Base-by-base conservation (phyloP, 345 rosid species). In the Lagerstroemia speciosa region DNA sequence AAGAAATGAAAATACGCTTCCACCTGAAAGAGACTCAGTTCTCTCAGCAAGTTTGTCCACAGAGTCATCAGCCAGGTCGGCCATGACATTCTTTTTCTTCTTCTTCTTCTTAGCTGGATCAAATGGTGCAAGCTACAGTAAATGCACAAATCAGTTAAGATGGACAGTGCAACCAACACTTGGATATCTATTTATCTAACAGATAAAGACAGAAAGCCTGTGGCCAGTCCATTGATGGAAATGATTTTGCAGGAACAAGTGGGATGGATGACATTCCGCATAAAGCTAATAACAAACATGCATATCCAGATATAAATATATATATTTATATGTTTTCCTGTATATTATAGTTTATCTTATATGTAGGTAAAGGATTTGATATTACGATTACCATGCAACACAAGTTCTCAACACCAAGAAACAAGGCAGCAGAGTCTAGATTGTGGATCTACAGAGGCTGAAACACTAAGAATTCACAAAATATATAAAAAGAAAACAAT, bases 81-180 rank as follows among this genome's bases (percentile, higher is more conserved):
- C 90, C 38, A 83, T 67, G n/a, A 81, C 83, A 62, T 82, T 82
- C 74, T 87, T 91, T 90, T 94, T 94, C 85, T 94, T 94, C 89
- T 94, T 94, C 77, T 94, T 94, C 86, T 94, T 94, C 69, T 94
- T 94, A 61, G 90, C 74, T 19, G 98, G 96, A 78, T 94, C 99
- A 50, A 91, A 94, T 8, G 98, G 93, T 16, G 87, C 83, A 67
- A 89, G 81, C 96, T 94, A 71, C 78, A 69, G 53, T 0, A 12
- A 31, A 68, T 22, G 46, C 67, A 62, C 17, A 40, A 12, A 62
- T 40, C n/a, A 70, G 29, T 46, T 53, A 67, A 60, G 1, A 7
- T 45, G 29, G 33, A 40, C 20, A 20, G 8, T 20, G 20, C 17
- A 14, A 45, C 48, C 17, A 14, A 45, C 48, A 32, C 34, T 26